Base-by-base conservation (phyloP, 2,329 filamentous ascomycete species). In the Pseudogymnoascus pannorum region DNA sequence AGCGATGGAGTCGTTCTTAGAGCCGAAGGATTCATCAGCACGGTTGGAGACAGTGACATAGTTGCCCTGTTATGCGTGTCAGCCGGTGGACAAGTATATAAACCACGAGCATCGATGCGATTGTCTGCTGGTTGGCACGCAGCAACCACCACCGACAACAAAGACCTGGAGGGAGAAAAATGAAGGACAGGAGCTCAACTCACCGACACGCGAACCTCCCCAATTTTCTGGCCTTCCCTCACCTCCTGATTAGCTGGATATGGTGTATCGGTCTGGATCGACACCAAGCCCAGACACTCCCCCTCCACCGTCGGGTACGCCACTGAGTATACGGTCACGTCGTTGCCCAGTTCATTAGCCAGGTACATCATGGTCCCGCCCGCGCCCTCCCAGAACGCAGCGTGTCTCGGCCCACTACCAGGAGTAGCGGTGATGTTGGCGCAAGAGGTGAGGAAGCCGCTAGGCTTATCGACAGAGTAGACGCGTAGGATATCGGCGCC, bases 41-140 rank as follows among this genome's bases (percentile, higher is more conserved):
- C 86, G 80, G 75, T 88, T 88, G 14, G 81, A 80, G 7, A 80
- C 80, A 70, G 87, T 79, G 42, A 87, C 67, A 71, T 82, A 85
- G 65, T 79, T 78, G 66, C 80, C 82, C 26, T 67, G 70, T 16
- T n/a, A 7, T 11, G 22, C 14, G 7, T 2, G 20, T 48, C 26
- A 48, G 42, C 42, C 16, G 8, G 14, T 26, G 22, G 22, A 26
- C 22, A 4, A 2, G 14, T 9, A 26, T 26, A 26, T 26, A 14
- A 26, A 24, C 18, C 20, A 12, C 42, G 2, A n/a, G 2, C 11
- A 31, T n/a, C n/a, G n/a, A n/a, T n/a, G n/a, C n/a, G n/a, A n/a
- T n/a, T n/a, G n/a, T n/a, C n/a, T n/a, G n/a, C n/a, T n/a, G n/a
- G n/a, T n/a, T n/a, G n/a, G n/a, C n/a, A n/a, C n/a, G n/a, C n/a